Evolutionary conservation across 139 green algal species (phyloP), one percentile per base, ranked within the genome.

Genomic region (Gonium pectorale): DNA sequence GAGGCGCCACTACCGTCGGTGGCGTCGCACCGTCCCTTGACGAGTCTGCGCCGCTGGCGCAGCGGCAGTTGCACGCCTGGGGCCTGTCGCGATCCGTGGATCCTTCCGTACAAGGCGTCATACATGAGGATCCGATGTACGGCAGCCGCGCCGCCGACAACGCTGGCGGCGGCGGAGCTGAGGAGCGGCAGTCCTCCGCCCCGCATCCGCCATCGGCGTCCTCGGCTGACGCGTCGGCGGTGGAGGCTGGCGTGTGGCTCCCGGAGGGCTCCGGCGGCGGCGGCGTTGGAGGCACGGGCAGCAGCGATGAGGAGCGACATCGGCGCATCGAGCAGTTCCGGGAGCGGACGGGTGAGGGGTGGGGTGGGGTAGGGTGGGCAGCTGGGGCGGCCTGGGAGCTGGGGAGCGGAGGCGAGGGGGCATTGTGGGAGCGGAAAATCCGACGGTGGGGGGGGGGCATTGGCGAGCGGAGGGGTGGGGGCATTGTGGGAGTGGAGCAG

Each of bases 71-170:
- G 59, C 19, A 43, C 7, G 43, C 41, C 22, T 73, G 31, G 29
- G 77, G 77, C 3, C 13, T 83, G 77, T 63, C 43, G 1, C 77
- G 77, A 19, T 27, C 43, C 44, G 43, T 59, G 27, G 62, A 64
- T 40, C 62, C 77, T 31, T n/a, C 77, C 60, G 43, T 83, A 43
- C 62, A 74, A 31, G 29, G 66, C 62, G 0, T 83, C 3, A 37
- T 73, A 0, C 77, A 83, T 40, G 77, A 83, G n/a, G 77, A 83
- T 37, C 77, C 77, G 15, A 13, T 74, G 41, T 35, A 41, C 62
- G 62, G 31, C 62, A 13, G 62, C 62, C 19, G 62, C 31, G n/a
- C n/a, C n/a, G 62, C 8, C 62, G 56, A 6, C 62, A n/a, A n/a
- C 9, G 8, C 13, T 5, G 62, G 62, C 29, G 62, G 62, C 24